A percentile compares a stretch with the other conserved stretches of the same genome.
Evolutionary conservation across 495 filamentous ascomycete species (phyloP).

Genomic region (Daldinia loculata): DNA sequence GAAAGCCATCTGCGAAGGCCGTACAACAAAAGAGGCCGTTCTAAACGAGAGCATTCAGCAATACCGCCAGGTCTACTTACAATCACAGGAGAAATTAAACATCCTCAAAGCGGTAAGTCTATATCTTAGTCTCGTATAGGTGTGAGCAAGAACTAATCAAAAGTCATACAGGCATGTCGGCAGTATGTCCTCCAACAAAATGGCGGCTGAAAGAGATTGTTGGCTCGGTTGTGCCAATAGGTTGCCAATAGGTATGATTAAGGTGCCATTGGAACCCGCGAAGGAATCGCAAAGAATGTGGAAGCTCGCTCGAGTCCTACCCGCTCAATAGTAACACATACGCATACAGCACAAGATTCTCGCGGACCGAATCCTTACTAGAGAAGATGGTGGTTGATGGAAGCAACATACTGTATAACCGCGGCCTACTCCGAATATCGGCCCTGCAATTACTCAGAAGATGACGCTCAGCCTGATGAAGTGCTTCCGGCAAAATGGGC

Average conservation of each 20-base stretch:
- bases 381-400: conserved; percentile 17
- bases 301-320: conserved; percentile 16
- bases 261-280: conserved; percentile 20
- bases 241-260: conserved; percentile 5
- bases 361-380: conserved; percentile 30
- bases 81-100: conserved; percentile 74
- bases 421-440: conserved; percentile 31
- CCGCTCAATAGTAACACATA: conserved; percentile 22
- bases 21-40: conserved; percentile 73
- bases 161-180: conserved; percentile 54
- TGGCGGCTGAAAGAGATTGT: conserved; percentile 32
- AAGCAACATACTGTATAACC: conserved; percentile 9
- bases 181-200: conserved; percentile 55
- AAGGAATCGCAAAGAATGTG: conserved; percentile 22
- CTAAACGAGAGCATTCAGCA: conserved; percentile 81
- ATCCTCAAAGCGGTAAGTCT: conserved; percentile 74
- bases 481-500: conserved; percentile 25
- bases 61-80: conserved; percentile 84
- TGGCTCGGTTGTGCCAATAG: conserved; percentile 3
- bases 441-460: conserved; percentile 24
- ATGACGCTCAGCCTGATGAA: conserved; percentile 23
- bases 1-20: conserved; percentile 94
- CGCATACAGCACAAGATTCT: conserved; percentile 19
- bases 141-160: conserved; percentile 35
- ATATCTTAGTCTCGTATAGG: not conserved